Percentiles rank a stretch among this genome's conserved stretches.
Conservation (phyloP, 208 protist species). For the Naegleria gruberi region DNA sequence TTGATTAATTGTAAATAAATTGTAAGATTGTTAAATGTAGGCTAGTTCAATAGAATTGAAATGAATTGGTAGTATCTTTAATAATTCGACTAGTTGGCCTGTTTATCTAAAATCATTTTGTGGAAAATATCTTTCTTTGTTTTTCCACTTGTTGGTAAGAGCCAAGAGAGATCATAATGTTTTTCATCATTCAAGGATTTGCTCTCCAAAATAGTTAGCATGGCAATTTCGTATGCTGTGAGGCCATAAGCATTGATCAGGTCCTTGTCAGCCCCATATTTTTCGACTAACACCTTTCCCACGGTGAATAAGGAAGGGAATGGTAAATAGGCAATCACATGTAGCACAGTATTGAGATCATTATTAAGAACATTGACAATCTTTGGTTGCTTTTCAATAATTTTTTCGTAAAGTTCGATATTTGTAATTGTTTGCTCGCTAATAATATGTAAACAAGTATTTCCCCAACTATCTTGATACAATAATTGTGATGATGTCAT, state of each 20-base stretch:
- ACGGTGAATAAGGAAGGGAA: background rate
- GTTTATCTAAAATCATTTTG: no score
- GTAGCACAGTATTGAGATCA: background rate
- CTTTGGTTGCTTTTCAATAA: background rate
- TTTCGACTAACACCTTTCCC: background rate
- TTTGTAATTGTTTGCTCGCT: background rate
- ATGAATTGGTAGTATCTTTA: no score
- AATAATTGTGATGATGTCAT: background rate
- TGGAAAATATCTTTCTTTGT: no score
- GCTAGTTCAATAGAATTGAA: no score
- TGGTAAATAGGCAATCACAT: background rate
- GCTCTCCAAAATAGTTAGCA: background rate
- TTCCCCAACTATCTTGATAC: background rate
- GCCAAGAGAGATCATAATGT: no score
- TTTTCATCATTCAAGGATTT: no score
- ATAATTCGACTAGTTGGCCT: no score
- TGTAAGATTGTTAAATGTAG: no score
- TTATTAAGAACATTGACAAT: background rate
- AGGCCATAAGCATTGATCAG: background rate
- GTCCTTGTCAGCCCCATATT: background rate
- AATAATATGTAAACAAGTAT: background rate
- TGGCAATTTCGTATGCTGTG: background rate
- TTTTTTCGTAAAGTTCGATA: background rate
- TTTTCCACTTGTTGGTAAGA: no score
- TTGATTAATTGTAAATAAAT: no score